Percentiles rank a stretch among this genome's conserved stretches.
phyloP scores from a whole-genome alignment of 305 asterid genomes.

The Rubia peregrina region DNA sequence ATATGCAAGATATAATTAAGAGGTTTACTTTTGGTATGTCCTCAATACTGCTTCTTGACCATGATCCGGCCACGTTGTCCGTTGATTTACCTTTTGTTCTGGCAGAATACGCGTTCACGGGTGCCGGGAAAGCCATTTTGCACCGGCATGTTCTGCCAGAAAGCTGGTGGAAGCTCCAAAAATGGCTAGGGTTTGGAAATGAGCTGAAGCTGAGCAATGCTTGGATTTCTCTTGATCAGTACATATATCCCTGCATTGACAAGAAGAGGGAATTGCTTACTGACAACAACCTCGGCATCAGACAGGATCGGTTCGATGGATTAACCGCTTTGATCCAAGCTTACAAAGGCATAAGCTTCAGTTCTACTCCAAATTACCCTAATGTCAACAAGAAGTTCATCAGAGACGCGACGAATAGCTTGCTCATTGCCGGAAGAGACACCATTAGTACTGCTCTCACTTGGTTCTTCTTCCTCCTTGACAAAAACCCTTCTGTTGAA shows the following conservation, averaged over 20 bases:
- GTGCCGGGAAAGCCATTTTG: slow-evolving; percentile 15
- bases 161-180: slow-evolving; percentile 19
- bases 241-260: slow-evolving; percentile 9
- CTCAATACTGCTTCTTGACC: slow-evolving; percentile 13
- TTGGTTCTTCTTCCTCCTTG: neutral
- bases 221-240: slow-evolving; percentile 16
- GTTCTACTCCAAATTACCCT: neutral
- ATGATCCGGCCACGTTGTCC: slow-evolving; percentile 17
- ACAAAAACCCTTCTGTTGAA: neutral
- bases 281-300: neutral
- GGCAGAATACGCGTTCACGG: slow-evolving; percentile 15
- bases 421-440: neutral
- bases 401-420: neutral
- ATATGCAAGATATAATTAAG: too few relatives aligned
- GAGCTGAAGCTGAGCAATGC: slow-evolving; percentile 17
- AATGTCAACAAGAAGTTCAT: neutral
- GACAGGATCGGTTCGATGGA: neutral
- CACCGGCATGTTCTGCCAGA: slow-evolving; percentile 16
- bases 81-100: slow-evolving; percentile 9
- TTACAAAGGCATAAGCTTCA: neutral
- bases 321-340: slow-evolving; percentile 13
- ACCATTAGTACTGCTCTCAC: neutral
- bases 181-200: slow-evolving; percentile 21
- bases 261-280: neutral
- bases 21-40: slow-evolving; percentile 11